phyloP scores from a whole-genome alignment of 2,329 filamentous ascomycete species.

The Trichoderma hamatum region DNA sequence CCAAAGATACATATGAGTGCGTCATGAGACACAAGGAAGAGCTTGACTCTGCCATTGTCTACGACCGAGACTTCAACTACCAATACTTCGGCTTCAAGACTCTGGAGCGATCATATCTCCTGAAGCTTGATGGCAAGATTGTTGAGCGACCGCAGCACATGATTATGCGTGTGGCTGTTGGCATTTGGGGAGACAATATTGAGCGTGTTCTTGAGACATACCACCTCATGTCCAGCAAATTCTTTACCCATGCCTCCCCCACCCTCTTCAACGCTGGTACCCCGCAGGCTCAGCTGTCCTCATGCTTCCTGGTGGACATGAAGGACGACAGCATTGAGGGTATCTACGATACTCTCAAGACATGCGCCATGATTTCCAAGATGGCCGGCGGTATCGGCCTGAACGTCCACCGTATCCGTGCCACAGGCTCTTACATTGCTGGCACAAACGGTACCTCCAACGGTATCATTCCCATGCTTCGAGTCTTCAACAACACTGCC shows the following conservation, averaged over 20 bases:
- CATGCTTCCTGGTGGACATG: constrained; percentile 99
- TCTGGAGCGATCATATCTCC: constrained; percentile 93
- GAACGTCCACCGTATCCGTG: constrained; percentile 94
- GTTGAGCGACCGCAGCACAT: constrained; percentile 98
- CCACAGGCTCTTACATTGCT: constrained; percentile 96
- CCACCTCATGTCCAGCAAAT: constrained; percentile 98
- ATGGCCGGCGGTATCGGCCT: constrained; percentile 97
- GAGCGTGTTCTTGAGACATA: constrained; percentile 97
- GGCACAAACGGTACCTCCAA: constrained; percentile 99
- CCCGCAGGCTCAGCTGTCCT: constrained; percentile 90
- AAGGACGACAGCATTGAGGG: constrained; percentile 99
- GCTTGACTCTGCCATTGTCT: constrained; percentile 97
- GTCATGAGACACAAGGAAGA: constrained; percentile 97
- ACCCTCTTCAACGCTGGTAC: constrained; percentile 98
- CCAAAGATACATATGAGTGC: constrained; percentile 83
- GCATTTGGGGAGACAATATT: constrained; percentile 93
- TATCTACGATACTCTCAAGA: constrained; percentile 99
- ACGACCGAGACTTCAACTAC: constrained; percentile 99
- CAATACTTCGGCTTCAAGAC: constrained; percentile 99
- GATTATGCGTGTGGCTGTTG: constrained; percentile 99
- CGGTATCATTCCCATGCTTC: constrained; percentile 95
- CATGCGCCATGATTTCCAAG: constrained; percentile 99
- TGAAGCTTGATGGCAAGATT: constrained; percentile 93
- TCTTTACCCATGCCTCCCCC: constrained; percentile 96
- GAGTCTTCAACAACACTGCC: constrained; percentile 99